These are phyloP conservation scores for Chenopodium suecicum DNA, from an alignment of 148 eudicot species.

Conservation along the genomic window DNA sequence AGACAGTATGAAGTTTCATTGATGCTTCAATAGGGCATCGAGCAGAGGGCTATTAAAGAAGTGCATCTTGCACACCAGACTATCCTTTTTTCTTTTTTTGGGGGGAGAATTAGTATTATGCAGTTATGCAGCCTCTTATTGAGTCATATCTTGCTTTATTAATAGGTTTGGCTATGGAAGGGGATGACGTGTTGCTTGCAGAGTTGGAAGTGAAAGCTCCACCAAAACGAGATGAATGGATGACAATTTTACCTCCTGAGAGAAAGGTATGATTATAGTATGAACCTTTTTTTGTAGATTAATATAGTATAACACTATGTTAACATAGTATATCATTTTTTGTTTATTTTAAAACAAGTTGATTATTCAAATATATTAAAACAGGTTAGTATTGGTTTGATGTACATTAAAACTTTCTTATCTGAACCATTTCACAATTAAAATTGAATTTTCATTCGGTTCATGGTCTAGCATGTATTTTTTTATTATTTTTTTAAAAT, in stretches of 20 bases:
- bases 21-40: neutral
- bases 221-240: slow-evolving; percentile 94
- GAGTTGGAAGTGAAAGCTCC: slow-evolving; percentile 64
- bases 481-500: neutral
- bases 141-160: slow-evolving; percentile 8
- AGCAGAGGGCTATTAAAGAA: neutral
- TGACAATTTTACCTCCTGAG: slow-evolving; percentile 94
- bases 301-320: neutral
- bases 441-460: neutral
- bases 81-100: no score
- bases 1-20: neutral
- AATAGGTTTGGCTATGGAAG: slow-evolving; percentile 89
- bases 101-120: no score
- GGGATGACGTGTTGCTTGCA: slow-evolving; percentile 86
- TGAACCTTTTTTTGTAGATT: no score
- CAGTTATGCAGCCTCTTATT: neutral
- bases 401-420: no score
- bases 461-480: neutral
- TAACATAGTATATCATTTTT: no score
- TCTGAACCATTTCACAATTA: neutral
- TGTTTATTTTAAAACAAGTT: no score
- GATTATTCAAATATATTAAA: no score
- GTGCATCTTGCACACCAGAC: neutral
- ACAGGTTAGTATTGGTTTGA: neutral
- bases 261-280: slow-evolving; percentile 50